Conservation (phyloP, 2,329 filamentous ascomycete species). For the Pseudopyricularia javanii region DNA sequence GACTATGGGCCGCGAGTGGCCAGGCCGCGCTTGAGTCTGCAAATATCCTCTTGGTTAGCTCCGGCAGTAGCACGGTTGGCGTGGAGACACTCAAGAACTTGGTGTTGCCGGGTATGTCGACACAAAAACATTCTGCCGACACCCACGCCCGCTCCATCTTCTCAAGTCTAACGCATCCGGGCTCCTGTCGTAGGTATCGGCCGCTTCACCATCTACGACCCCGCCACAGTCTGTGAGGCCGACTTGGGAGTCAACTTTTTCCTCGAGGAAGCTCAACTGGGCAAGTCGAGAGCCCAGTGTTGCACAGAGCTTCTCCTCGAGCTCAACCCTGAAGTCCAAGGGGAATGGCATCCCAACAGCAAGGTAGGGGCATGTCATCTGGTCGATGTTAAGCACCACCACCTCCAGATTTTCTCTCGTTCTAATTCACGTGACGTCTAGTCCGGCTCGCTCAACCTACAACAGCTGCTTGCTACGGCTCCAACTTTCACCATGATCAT, state of each 20-base stretch:
- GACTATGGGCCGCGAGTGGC: slow-evolving; percentile 87
- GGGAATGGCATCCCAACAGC: slow-evolving; percentile 49
- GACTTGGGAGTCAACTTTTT: slow-evolving; percentile 98
- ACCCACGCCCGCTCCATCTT: slow-evolving; percentile 6
- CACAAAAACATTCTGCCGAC: neutral
- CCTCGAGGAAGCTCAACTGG: slow-evolving; percentile 65
- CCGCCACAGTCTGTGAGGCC: slow-evolving; percentile 59
- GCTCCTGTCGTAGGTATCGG: slow-evolving; percentile 54
- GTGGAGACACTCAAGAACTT: slow-evolving; percentile 93
- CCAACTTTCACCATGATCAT: slow-evolving; percentile 39
- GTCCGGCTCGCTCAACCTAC: slow-evolving; percentile 7
- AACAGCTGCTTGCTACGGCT: slow-evolving; percentile 23
- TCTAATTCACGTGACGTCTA: neutral
- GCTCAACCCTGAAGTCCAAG: slow-evolving; percentile 84
- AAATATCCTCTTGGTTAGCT: slow-evolving; percentile 83
- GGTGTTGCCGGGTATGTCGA: slow-evolving; percentile 61
- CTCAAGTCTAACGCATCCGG: neutral
- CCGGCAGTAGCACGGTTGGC: slow-evolving; percentile 73
- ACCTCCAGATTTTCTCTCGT: slow-evolving; percentile 1
- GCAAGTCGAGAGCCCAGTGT: slow-evolving; percentile 66
- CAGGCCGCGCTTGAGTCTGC: slow-evolving; percentile 84
- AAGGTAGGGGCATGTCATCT: slow-evolving; percentile 20
- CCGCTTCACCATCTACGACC: slow-evolving; percentile 81
- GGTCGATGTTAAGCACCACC: neutral
- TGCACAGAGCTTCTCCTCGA: slow-evolving; percentile 69